Evolutionary conservation across 2,329 filamentous ascomycete genomes (phyloP), one percentile per base, ranked within the genome.

Genomic region (Beauveria sp.): DNA sequence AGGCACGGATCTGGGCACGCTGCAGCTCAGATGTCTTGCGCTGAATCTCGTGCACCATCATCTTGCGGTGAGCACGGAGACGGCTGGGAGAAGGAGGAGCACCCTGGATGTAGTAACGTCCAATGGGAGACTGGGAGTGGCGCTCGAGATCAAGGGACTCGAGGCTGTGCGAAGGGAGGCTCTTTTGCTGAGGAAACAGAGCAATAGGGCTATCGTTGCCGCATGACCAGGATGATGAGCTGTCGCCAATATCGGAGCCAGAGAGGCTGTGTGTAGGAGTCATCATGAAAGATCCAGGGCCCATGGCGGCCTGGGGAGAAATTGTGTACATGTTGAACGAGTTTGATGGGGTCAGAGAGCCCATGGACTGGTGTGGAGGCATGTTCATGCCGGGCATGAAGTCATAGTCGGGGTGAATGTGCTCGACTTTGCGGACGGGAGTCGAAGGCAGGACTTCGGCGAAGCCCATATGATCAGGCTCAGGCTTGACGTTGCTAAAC

Each of bases 11-110:
- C 63, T 80, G 77, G 4, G 71, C 74, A 50, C 72, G 71, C 34
- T 80, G 78, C 0, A 82, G 73, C 10, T 76, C 77, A 2, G 69
- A 71, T 1, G 75, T 77, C 70, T 75, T 79, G 60, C 76, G 74
- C 65, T 78, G 77, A 10, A 75, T 73, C 61, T 77, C 74, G 49
- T 76, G 72, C 5, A 78, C 69, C 66, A 74, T 72, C 62, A 77
- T 71, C 65, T 76, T 75, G 58, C 75, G 73, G 56, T 75, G 75
- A 4, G 70, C 67, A 28, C 72, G 70, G 54, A 71, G 68, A 24
- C 67, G 69, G 66, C 71, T 70, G 3, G 73, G 72, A 6, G 73
- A 74, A 24, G 69, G 67, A 2, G 70, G 67, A 2, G 70, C 66
- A n/a, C 70, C 68, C 22, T 74, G 71, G 5, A 73, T 49, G 53